Conservation (phyloP, 2,329 filamentous ascomycete genomes). For the Colletotrichum gloeosporioides region DNA sequence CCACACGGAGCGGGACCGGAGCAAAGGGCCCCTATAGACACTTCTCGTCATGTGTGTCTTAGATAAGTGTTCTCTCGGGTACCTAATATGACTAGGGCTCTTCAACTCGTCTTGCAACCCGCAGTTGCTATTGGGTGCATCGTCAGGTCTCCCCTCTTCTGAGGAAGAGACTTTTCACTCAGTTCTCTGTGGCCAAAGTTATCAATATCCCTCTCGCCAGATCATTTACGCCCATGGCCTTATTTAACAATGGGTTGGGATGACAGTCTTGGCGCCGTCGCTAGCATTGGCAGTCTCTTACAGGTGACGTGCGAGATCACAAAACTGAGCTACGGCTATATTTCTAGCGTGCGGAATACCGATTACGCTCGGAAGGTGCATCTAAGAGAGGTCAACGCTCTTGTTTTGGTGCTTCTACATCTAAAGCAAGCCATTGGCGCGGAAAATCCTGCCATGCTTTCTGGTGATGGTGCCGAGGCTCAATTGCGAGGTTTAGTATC, state of each 20-base stretch:
- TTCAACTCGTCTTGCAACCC: background rate
- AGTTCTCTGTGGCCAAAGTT: background rate
- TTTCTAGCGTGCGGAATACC: background rate
- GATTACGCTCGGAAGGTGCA: background rate
- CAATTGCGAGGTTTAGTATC: background rate
- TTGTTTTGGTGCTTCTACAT: background rate
- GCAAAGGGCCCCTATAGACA: background rate
- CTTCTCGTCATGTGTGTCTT: background rate
- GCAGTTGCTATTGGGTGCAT: background rate
- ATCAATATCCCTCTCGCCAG: background rate
- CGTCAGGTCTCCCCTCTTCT: background rate
- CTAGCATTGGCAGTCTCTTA: background rate
- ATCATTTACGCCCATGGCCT: background rate
- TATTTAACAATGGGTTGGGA: background rate
- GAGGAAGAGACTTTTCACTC: background rate
- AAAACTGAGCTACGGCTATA: background rate
- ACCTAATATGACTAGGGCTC: background rate
- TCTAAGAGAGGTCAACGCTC: background rate
- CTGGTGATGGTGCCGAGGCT: background rate
- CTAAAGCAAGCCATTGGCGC: background rate
- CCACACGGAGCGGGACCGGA: background rate
- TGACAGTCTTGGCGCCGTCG: background rate
- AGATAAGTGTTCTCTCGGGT: background rate
- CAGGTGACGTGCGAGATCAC: background rate
- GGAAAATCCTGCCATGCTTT: background rate